phyloP scores from a whole-genome alignment of 2,329 filamentous ascomycete genomes.

The Ambrosiella xylebori region DNA sequence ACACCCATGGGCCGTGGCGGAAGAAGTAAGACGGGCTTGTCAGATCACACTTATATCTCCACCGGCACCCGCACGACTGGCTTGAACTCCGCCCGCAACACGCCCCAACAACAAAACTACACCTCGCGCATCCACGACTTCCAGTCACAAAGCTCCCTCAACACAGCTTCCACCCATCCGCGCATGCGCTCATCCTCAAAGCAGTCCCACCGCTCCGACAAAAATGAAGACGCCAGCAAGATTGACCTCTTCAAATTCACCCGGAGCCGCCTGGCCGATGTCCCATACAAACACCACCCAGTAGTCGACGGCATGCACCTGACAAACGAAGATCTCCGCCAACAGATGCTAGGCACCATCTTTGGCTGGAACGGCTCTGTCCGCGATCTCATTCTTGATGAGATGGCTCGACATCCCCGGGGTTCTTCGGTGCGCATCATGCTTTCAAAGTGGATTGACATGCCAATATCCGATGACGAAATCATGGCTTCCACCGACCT shows the following conservation, averaged over 20 bases:
- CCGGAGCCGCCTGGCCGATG: constrained; percentile 60
- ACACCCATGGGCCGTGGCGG: too few species aligned
- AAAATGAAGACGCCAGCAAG: constrained; percentile 22
- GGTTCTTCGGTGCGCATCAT: constrained; percentile 67
- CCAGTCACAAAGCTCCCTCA: constrained; percentile 8
- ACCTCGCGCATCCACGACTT: not conserved
- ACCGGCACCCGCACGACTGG: constrained; percentile 1
- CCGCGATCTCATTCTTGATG: constrained; percentile 65
- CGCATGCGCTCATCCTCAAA: not conserved
- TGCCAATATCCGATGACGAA: constrained; percentile 55
- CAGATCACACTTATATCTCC: constrained; percentile 43
- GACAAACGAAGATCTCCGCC: constrained; percentile 63
- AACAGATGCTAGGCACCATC: constrained; percentile 82
- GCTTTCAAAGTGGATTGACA: constrained; percentile 81
- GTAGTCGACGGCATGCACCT: constrained; percentile 38
- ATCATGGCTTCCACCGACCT: constrained; percentile 66
- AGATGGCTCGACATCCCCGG: constrained; percentile 54
- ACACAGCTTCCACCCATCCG: constrained; percentile 27
- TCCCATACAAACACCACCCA: constrained; percentile 60
- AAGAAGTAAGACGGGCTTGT: constrained; percentile 14
- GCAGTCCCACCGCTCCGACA: not conserved
- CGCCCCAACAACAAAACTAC: constrained; percentile 38
- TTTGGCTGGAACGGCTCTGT: constrained; percentile 90
- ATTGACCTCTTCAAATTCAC: constrained; percentile 76
- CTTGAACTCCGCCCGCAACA: not conserved